Conservation (phyloP, 305 asterid species). For the Fraxinus greggii region DNA sequence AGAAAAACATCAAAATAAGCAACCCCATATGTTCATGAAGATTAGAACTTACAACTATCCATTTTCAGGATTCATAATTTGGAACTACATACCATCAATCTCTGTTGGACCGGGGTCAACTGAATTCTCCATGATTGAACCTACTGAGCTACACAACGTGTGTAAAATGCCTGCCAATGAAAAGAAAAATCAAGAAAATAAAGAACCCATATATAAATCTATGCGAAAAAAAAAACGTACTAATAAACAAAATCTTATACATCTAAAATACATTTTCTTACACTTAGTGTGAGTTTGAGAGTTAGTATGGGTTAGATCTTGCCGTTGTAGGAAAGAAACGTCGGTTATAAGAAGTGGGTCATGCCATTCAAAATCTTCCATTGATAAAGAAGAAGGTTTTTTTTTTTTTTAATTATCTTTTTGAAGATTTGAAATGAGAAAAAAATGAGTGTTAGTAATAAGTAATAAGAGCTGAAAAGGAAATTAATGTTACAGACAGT, state of each 20-base stretch:
- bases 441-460: neutral
- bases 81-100: constrained; percentile 48
- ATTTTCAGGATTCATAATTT: constrained; percentile 20
- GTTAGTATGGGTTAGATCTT: constrained; percentile 25
- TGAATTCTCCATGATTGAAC: constrained; percentile 40
- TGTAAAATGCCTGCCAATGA: constrained; percentile 44
- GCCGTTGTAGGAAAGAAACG: constrained; percentile 47
- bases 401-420: neutral
- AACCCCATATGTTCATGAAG: neutral
- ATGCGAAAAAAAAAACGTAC: constrained; percentile 1
- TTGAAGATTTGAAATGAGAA: constrained; percentile 37
- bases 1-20: constrained; percentile 11
- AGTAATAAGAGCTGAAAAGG: neutral
- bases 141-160: constrained; percentile 29
- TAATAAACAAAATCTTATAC: neutral
- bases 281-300: constrained; percentile 44
- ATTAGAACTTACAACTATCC: neutral
- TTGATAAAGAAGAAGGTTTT: constrained; percentile 37
- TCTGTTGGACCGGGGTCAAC: constrained; percentile 40
- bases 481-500: neutral
- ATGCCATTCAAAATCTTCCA: constrained; percentile 58
- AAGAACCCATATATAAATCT: constrained; percentile 15
- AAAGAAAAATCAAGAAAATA: constrained; percentile 22
- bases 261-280: constrained; percentile 20
- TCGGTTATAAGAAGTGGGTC: constrained; percentile 81